Conservation (phyloP, 2,329 filamentous ascomycete species). For the Diplodia scrobiculata region DNA sequence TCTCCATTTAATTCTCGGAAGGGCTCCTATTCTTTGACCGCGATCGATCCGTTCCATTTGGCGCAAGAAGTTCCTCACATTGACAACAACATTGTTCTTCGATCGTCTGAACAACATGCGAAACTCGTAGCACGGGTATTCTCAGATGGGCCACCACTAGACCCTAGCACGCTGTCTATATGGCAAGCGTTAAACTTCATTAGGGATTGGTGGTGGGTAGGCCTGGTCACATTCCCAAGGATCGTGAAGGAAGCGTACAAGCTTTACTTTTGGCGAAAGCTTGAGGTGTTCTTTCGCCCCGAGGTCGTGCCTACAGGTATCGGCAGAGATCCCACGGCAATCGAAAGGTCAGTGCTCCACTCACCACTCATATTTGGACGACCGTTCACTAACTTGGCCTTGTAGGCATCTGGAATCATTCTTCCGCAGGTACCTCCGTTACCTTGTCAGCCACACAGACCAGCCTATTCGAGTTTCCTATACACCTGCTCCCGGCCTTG, state of each 20-base stretch:
- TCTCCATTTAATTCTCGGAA: conserved; percentile 69
- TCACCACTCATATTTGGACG: background rate
- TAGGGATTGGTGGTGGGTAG: conserved; percentile 66
- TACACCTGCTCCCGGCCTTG: conserved; percentile 52
- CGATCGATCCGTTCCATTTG: conserved; percentile 49
- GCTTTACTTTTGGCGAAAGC: conserved; percentile 59
- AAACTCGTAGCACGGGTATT: conserved; percentile 65
- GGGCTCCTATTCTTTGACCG: conserved; percentile 52
- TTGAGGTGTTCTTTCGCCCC: conserved; percentile 67
- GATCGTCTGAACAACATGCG: conserved; percentile 60
- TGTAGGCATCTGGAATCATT: conserved; percentile 42
- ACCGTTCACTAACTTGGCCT: background rate
- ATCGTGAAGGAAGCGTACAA: conserved; percentile 63
- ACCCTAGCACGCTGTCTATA: conserved; percentile 53
- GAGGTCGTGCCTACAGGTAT: conserved; percentile 63
- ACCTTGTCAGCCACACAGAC: conserved; percentile 54
- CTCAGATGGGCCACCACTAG: conserved; percentile 55
- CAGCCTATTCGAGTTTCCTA: conserved; percentile 57
- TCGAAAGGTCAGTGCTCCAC: conserved; percentile 48
- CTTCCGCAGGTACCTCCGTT: conserved; percentile 46
- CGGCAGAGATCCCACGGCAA: conserved; percentile 55
- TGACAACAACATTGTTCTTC: conserved; percentile 63
- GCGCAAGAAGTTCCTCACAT: conserved; percentile 46
- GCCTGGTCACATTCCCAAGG: conserved; percentile 65
- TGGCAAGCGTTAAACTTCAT: conserved; percentile 54